Conservation (phyloP, 2,329 filamentous ascomycete species). For the Fonsecaea nubica region DNA sequence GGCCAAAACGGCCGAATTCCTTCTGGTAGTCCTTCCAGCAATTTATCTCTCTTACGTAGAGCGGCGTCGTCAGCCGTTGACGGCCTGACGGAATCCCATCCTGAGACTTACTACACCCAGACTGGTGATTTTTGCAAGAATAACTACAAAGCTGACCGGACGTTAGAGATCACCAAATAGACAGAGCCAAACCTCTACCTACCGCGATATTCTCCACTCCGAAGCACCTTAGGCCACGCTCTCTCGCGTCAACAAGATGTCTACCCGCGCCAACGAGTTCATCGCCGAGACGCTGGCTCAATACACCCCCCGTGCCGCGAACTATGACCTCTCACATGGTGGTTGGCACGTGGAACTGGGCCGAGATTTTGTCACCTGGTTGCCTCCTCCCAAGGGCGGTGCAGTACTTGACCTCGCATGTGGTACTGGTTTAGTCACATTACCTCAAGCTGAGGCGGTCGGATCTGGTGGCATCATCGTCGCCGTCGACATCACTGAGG, state of each 20-base stretch:
- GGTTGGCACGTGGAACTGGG: constrained; percentile 51
- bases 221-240: neutral
- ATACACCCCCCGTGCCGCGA: constrained; percentile 45
- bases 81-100: neutral
- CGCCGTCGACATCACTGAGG: constrained; percentile 51
- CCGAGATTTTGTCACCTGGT: constrained; percentile 45
- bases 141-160: neutral
- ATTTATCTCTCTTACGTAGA: neutral
- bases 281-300: constrained; percentile 21
- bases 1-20: too few species aligned
- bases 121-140: neutral
- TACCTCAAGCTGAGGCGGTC: constrained; percentile 49
- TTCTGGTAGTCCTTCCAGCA: neutral
- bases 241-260: constrained; percentile 6
- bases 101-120: neutral
- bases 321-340: constrained; percentile 47
- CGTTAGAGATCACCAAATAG: too few species aligned
- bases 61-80: neutral
- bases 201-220: too few species aligned
- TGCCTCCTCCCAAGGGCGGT: constrained; percentile 45
- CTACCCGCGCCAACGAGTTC: constrained; percentile 10
- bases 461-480: constrained; percentile 48
- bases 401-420: constrained; percentile 56
- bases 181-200: too few species aligned
- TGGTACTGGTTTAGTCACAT: constrained; percentile 53